Conservation (phyloP, 192 early-diverging fungal genomes). For the Mortierella alpina region DNA sequence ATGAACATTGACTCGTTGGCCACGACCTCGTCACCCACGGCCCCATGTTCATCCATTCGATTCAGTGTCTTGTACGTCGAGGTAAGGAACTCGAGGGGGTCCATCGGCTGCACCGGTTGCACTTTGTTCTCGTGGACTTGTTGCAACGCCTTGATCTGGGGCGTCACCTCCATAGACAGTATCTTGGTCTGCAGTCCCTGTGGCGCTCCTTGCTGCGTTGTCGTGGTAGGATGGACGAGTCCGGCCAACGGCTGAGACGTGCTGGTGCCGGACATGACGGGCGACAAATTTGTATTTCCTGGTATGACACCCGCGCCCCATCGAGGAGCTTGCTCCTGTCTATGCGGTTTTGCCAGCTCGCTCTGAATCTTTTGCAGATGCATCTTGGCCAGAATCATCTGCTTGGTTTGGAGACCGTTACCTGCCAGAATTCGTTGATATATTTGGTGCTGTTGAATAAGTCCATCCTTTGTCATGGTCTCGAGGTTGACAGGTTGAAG, state of each 20-base stretch:
- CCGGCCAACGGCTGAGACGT: not conserved
- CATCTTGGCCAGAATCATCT: conserved; percentile 9
- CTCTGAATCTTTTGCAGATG: conserved; percentile 33
- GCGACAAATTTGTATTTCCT: not conserved
- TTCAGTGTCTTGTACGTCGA: conserved; percentile 25
- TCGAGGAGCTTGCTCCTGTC: conserved; percentile 22
- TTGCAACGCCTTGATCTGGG: conserved; percentile 36
- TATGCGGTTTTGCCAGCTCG: conserved; percentile 26
- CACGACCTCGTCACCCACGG: conserved; percentile 1
- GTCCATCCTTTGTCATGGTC: conserved; percentile 28
- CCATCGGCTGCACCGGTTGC: conserved; percentile 8
- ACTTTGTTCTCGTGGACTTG: conserved; percentile 17
- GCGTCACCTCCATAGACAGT: not conserved
- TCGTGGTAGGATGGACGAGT: too few relatives aligned
- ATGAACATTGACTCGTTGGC: conserved; percentile 13
- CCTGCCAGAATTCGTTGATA: conserved; percentile 17
- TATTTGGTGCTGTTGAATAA: conserved; percentile 9
- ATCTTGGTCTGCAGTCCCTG: too few relatives aligned
- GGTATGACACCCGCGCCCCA: not conserved
- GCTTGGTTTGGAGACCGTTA: not conserved
- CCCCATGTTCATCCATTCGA: conserved; percentile 10
- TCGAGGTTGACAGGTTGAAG: conserved; percentile 5
- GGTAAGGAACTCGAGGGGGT: conserved; percentile 36
- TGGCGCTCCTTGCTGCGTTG: not conserved
- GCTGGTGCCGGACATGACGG: too few relatives aligned